Conservation (phyloP, 148 eudicot species). For the Euryodendron excelsum region DNA sequence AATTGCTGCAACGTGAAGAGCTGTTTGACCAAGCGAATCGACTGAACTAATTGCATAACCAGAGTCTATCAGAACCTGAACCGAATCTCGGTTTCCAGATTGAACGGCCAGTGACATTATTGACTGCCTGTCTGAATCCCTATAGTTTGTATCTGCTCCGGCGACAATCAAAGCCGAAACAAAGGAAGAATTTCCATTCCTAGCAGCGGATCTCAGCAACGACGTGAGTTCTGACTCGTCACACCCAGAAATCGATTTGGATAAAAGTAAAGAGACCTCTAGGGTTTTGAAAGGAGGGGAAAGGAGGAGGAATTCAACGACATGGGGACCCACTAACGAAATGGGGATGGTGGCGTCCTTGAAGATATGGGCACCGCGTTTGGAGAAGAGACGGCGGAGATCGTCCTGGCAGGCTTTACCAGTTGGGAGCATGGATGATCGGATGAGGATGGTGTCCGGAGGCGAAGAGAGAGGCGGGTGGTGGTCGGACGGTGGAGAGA, state of each 20-base stretch:
- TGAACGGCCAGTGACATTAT: conserved; percentile 30
- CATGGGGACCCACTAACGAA: conserved; percentile 38
- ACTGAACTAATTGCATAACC: conserved; percentile 27
- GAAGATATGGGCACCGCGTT: conserved; percentile 41
- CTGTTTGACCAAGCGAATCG: conserved; percentile 33
- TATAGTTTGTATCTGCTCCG: conserved; percentile 31
- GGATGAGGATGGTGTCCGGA: conserved; percentile 34
- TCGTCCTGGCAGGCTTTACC: conserved; percentile 42
- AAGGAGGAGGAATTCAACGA: conserved; percentile 34
- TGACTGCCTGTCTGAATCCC: conserved; percentile 15
- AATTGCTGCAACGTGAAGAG: conserved; percentile 44
- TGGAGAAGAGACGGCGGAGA: conserved; percentile 45
- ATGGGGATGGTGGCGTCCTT: conserved; percentile 46
- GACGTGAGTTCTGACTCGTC: conserved; percentile 21
- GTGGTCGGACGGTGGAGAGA: conserved; percentile 13
- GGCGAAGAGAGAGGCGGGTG: conserved; percentile 39
- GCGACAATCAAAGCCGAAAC: conserved; percentile 33
- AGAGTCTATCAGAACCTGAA: conserved; percentile 29
- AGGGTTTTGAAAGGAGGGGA: conserved; percentile 18
- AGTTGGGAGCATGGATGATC: conserved; percentile 44
- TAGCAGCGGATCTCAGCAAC: conserved; percentile 25
- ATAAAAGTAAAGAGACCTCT: conserved; percentile 24
- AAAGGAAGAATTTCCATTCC: conserved; percentile 18
- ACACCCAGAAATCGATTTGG: conserved; percentile 32
- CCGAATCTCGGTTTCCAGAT: conserved; percentile 28